Conservation (phyloP, 345 rosid species). For the Garcia nutans region DNA sequence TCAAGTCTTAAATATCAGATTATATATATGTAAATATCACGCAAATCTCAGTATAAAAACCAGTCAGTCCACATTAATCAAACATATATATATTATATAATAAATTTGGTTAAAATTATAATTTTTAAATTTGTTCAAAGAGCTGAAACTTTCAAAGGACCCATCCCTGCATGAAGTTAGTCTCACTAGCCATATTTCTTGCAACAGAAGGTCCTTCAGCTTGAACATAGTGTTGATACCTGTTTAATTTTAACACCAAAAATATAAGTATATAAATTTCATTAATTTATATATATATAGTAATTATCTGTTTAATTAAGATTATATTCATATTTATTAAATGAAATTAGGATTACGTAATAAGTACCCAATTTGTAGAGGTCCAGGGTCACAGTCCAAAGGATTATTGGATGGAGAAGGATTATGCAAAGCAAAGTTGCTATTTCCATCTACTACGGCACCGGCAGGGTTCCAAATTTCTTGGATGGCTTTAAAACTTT, state of each 20-base stretch:
- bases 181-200: conserved; percentile 52
- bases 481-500: conserved; percentile 49
- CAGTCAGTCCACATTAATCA: background rate
- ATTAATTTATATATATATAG: no score
- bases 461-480: conserved; percentile 52
- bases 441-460: conserved; percentile 41
- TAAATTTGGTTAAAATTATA: background rate
- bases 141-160: conserved; percentile 39
- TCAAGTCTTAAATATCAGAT: background rate
- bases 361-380: conserved; percentile 71
- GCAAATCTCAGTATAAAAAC: background rate
- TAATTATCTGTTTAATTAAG: background rate
- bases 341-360: background rate
- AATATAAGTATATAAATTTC: no score
- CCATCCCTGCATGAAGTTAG: conserved; percentile 85
- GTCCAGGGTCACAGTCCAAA: conserved; percentile 59
- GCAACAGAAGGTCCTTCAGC: conserved; percentile 64
- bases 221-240: conserved; percentile 58
- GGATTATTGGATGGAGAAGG: conserved; percentile 41
- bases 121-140: background rate
- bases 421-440: conserved; percentile 42
- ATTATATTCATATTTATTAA: no score
- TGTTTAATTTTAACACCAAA: conserved; percentile 13
- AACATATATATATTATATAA: background rate
- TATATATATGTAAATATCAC: background rate